Conservation (phyloP, 2,329 filamentous ascomycete species). For the Sclerotinia minor region DNA sequence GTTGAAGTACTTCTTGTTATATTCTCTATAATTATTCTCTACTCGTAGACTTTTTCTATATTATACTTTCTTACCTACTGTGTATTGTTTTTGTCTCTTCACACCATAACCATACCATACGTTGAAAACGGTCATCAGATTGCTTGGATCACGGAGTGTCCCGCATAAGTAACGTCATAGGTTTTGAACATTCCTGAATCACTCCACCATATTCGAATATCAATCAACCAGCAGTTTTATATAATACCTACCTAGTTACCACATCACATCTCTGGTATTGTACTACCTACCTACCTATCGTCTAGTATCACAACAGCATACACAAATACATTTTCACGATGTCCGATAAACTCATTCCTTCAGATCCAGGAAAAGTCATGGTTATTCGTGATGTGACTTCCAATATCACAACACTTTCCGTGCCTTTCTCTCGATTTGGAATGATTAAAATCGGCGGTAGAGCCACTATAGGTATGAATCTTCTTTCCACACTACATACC, state of each 20-base stretch:
- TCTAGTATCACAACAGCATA: background rate
- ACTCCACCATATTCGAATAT: constrained; percentile 4
- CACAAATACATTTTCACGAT: constrained; percentile 44
- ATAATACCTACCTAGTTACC: background rate
- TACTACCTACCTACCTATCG: background rate
- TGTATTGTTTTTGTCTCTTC: background rate
- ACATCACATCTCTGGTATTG: background rate
- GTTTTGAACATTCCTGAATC: background rate
- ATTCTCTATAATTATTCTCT: background rate
- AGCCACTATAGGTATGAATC: constrained; percentile 72
- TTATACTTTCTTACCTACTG: too few species aligned
- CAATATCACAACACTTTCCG: constrained; percentile 73
- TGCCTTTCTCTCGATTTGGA: constrained; percentile 83
- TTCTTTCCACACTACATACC: background rate
- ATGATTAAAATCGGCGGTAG: constrained; percentile 80
- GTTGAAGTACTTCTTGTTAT: background rate
- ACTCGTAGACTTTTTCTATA: background rate
- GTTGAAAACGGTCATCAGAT: background rate
- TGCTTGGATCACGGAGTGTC: background rate
- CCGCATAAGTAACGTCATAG: constrained; percentile 15
- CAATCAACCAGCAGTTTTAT: background rate
- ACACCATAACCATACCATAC: too few species aligned
- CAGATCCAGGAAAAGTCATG: constrained; percentile 79
- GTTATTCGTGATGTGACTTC: constrained; percentile 84
- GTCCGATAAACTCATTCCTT: constrained; percentile 64